phyloP scores from a whole-genome alignment of 1,139 yeast genomes.

The Debaryomycetaceae sp. region DNA sequence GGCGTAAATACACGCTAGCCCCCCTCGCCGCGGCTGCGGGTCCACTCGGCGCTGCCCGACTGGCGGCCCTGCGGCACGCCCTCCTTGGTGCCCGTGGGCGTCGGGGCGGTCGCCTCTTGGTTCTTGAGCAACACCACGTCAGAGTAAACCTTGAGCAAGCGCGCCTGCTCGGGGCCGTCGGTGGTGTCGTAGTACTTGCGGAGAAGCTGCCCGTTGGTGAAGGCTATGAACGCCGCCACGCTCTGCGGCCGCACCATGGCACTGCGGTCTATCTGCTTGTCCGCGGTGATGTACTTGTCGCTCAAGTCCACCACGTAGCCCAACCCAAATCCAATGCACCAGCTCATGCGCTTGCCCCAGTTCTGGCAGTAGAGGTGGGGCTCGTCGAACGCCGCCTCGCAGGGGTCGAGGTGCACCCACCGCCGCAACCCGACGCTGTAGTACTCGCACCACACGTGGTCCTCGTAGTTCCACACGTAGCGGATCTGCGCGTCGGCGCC shows the following conservation, averaged over 20 bases:
- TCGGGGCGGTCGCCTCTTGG: slow-evolving; percentile 7
- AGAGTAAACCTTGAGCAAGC: slow-evolving; percentile 19
- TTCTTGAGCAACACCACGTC: slow-evolving; percentile 23
- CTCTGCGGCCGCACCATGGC: slow-evolving; percentile 33
- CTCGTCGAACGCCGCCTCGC: slow-evolving; percentile 82
- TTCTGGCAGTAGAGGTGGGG: slow-evolving; percentile 74
- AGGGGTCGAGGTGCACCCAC: slow-evolving; percentile 89
- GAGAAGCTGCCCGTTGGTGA: slow-evolving; percentile 29
- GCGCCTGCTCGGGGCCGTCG: neutral
- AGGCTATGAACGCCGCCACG: slow-evolving; percentile 34
- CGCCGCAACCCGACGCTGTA: slow-evolving; percentile 55
- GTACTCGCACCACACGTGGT: slow-evolving; percentile 95
- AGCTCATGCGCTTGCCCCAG: slow-evolving; percentile 94
- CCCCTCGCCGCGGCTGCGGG: slow-evolving; percentile 67
- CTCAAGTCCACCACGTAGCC: slow-evolving; percentile 68
- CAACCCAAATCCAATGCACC: slow-evolving; percentile 64
- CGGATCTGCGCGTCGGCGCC: slow-evolving; percentile 53
- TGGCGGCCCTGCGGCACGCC: slow-evolving; percentile 49
- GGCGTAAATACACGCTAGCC: slow-evolving; percentile 30
- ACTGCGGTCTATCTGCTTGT: slow-evolving; percentile 49
- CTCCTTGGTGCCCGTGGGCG: slow-evolving; percentile 11
- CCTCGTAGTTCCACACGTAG: slow-evolving; percentile 85
- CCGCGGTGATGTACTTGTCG: slow-evolving; percentile 56
- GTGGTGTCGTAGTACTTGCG: slow-evolving; percentile 9
- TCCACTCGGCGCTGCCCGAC: slow-evolving; percentile 78